Percentiles rank a stretch among this genome's conserved stretches.
Evolutionary conservation across 2,329 filamentous ascomycete genomes (phyloP).

Genomic region (Diaporthe nobilis): DNA sequence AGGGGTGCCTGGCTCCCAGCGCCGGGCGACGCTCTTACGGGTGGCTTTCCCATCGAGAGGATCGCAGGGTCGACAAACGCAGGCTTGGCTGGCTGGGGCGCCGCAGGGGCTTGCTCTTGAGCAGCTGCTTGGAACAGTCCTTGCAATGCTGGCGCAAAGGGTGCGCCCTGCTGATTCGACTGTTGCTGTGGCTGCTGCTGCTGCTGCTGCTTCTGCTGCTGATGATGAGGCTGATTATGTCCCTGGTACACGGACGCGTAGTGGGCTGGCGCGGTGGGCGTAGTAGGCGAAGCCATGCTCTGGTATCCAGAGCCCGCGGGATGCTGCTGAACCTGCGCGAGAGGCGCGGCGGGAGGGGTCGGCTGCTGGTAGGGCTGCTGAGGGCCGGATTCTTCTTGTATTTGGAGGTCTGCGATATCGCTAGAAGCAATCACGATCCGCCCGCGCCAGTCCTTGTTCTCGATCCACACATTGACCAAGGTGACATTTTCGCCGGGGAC

Average conservation of each 20-base stretch:
- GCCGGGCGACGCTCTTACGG: conserved; percentile 47
- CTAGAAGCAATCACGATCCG: conserved; percentile 36
- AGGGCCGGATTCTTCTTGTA: conserved; percentile 26
- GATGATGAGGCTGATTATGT: conserved; percentile 5
- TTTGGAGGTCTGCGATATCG: conserved; percentile 39
- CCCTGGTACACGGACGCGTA: conserved; percentile 13
- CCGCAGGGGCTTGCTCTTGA: conserved; percentile 46
- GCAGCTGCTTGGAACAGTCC: conserved; percentile 45
- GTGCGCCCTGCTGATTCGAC: conserved; percentile 32
- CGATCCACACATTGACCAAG: conserved; percentile 38
- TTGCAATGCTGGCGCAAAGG: conserved; percentile 41
- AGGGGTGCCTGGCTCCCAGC: conserved; percentile 8
- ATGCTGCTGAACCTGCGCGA: conserved; percentile 26
- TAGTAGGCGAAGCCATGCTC: conserved; percentile 26
- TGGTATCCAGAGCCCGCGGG: neutral
- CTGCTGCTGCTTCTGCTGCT: neutral
- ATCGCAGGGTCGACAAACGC: conserved; percentile 87
- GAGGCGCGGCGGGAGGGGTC: conserved; percentile 25
- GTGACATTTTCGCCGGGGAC: conserved; percentile 39
- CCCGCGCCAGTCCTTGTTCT: conserved; percentile 32
- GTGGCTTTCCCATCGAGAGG: conserved; percentile 72
- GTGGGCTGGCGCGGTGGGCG: conserved; percentile 23
- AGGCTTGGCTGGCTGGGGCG: conserved; percentile 50
- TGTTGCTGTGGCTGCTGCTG: conserved; percentile 15
- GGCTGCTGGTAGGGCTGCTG: conserved; percentile 34